phyloP scores from a whole-genome alignment of 2,329 filamentous ascomycete genomes.

The Penicillium fuscoglaucum region DNA sequence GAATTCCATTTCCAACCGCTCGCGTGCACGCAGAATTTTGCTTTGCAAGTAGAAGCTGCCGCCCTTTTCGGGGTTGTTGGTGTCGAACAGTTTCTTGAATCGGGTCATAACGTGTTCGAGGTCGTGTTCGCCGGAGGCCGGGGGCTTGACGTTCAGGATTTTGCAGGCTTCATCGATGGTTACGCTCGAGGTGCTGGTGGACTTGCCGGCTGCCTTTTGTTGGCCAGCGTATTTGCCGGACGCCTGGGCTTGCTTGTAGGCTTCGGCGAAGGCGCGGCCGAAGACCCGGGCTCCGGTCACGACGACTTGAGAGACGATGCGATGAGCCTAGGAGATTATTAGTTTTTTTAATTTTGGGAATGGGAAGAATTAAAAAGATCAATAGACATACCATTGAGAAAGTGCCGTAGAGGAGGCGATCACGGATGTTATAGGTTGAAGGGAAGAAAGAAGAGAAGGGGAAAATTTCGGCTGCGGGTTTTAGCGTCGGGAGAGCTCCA shows the following conservation, averaged over 20 bases:
- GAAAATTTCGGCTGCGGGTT: constrained; percentile 30
- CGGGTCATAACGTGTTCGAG: constrained; percentile 77
- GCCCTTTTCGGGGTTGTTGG: constrained; percentile 91
- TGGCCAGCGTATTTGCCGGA: constrained; percentile 78
- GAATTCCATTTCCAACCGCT: constrained; percentile 87
- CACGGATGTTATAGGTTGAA: constrained; percentile 19
- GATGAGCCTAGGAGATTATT: constrained; percentile 68
- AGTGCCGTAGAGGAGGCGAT: constrained; percentile 16
- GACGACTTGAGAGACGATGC: constrained; percentile 90
- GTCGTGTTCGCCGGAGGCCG: constrained; percentile 72
- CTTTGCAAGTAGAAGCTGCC: constrained; percentile 98
- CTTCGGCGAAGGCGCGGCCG: constrained; percentile 88
- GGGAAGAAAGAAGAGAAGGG: constrained; percentile 26
- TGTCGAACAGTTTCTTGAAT: constrained; percentile 93
- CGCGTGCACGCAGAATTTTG: constrained; percentile 87
- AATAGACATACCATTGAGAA: constrained; percentile 28
- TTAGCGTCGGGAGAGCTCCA: constrained; percentile 26
- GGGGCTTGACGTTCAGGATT: constrained; percentile 93
- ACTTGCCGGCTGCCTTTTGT: constrained; percentile 58
- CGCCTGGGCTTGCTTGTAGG: constrained; percentile 91
- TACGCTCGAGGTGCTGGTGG: constrained; percentile 68
- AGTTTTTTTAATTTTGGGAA: constrained; percentile 3
- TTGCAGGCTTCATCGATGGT: constrained; percentile 95
- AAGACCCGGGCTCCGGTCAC: constrained; percentile 87
- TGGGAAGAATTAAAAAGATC: neutral